Evolutionary conservation across 805 yeast species (phyloP), one percentile per base, ranked within the genome.

Genomic region (Wickerhamiella brachini): DNA sequence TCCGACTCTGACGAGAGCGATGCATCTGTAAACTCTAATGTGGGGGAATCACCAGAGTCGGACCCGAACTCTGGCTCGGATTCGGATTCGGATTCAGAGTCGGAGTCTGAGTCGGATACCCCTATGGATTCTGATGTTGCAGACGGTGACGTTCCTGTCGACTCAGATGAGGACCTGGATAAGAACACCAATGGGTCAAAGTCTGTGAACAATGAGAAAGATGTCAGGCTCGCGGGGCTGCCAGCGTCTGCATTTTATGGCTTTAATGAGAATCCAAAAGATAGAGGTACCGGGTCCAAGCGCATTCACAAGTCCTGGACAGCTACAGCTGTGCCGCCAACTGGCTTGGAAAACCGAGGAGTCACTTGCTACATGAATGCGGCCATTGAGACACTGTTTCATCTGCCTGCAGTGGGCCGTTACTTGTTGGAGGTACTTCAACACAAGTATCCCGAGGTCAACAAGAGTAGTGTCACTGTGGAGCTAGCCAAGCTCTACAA

Each of bases 301-400:
- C 71, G 85, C 50, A 81, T 87, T 29, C 62, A 69, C 52, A 88
- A 87, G 64, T 80, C 79, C 52, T 88, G 95, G 75, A 73, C 49
- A 50, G 64, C 57, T 10, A 22, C 69, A 13, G 65, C 66, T 3
- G 61, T 68, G 41, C 73, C 74, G 37, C 82, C 82, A n/a, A 58
- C 68, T 24, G 98, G 98, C 0, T 70, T 90, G 48, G 67, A 84
- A 48, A 90, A 90, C 66, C 89, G 83, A 58, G 97, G 97, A 42
- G 97, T 93, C 45, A 90, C 97, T 3, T 90, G 98, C 65, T 90
- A 90, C 68, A 89, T 90, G 77, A 90, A 93, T 66, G 83, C 95
- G 6, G 97, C 97, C 1, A 81, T 93, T 23, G 97, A 90, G 69
- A 81, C 94, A 1, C 69, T 93, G 72, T 68, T 89, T 37, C 98